A percentile compares a stretch with the other conserved stretches of the same genome.
These are phyloP conservation scores for Kockovaella imperatae DNA, from an alignment of 768 basidiomycete species.

Conservation along the genomic window DNA sequence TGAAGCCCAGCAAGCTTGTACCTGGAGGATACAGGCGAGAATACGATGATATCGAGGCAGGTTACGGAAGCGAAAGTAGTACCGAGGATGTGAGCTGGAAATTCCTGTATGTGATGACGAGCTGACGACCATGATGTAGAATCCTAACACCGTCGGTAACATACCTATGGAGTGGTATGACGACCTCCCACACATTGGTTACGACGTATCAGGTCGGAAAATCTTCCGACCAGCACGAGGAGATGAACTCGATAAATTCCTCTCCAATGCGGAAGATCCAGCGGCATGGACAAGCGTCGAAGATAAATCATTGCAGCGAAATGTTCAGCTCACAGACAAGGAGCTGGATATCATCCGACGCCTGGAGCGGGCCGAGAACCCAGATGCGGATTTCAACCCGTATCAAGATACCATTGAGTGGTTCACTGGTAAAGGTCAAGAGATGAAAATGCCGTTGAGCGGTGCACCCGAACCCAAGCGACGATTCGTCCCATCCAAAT, in stretches of 20 bases:
- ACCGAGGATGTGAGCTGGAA: conserved; percentile 45
- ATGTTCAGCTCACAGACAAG: conserved; percentile 76
- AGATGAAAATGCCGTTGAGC: conserved; percentile 87
- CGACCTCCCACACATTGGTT: conserved; percentile 97
- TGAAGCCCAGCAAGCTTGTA: conserved; percentile 36
- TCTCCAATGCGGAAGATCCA: conserved; percentile 86
- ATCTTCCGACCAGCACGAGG: conserved; percentile 88
- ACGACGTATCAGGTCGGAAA: conserved; percentile 88
- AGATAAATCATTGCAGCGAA: conserved; percentile 75
- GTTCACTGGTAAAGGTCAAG: conserved; percentile 94
- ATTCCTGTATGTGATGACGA: neutral
- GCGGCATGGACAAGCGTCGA: conserved; percentile 86
- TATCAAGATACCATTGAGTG: conserved; percentile 91
- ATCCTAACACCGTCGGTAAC: conserved; percentile 89
- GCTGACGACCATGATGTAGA: conserved; percentile 48
- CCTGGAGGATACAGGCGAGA: conserved; percentile 41
- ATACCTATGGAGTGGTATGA: conserved; percentile 99
- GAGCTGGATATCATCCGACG: conserved; percentile 92
- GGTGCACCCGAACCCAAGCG: conserved; percentile 90
- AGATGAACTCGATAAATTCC: conserved; percentile 94
- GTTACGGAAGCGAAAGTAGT: conserved; percentile 46
- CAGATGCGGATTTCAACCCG: conserved; percentile 80
- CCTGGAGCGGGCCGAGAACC: conserved; percentile 82
- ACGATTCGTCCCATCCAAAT: conserved; percentile 94
- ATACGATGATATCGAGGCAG: conserved; percentile 46